A percentile compares a stretch with the other conserved stretches of the same genome.
These are phyloP conservation scores for Talaromyces proteolyticus DNA, from an alignment of 495 filamentous ascomycete genomes.

Conservation along the genomic window DNA sequence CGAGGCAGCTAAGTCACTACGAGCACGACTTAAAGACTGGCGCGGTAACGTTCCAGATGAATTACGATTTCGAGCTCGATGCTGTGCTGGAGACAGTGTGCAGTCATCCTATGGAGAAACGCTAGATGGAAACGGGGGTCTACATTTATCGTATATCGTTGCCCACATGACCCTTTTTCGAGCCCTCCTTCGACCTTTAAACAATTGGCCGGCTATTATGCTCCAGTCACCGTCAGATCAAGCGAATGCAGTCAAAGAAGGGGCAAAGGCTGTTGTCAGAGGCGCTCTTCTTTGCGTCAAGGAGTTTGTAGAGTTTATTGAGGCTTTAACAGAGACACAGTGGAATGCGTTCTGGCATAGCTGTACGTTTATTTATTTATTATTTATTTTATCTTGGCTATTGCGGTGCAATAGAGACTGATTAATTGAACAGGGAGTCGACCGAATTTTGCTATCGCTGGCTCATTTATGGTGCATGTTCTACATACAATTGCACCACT, in stretches of 20 bases:
- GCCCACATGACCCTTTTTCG: neutral
- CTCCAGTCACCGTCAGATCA: neutral
- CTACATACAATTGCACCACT: neutral
- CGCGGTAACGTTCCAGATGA: neutral
- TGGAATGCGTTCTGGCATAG: neutral
- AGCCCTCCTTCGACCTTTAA: neutral
- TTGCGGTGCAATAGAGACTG: too few species aligned
- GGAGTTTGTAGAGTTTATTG: neutral
- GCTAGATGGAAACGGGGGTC: neutral
- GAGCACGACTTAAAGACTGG: neutral
- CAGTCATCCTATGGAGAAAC: neutral
- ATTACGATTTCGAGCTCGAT: neutral
- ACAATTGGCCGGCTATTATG: neutral
- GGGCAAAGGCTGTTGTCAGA: neutral
- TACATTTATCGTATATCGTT: neutral
- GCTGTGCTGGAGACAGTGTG: neutral
- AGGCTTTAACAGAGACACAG: neutral
- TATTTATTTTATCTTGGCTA: too few species aligned
- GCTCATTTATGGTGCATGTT: neutral
- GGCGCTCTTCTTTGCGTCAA: neutral
- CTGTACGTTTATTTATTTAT: neutral
- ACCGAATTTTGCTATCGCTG: neutral
- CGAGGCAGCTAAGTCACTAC: neutral
- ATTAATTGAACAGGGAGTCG: neutral
- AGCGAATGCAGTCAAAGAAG: neutral